Base-by-base conservation (phyloP, 257 asterid species). In the Scutellaria minor region DNA sequence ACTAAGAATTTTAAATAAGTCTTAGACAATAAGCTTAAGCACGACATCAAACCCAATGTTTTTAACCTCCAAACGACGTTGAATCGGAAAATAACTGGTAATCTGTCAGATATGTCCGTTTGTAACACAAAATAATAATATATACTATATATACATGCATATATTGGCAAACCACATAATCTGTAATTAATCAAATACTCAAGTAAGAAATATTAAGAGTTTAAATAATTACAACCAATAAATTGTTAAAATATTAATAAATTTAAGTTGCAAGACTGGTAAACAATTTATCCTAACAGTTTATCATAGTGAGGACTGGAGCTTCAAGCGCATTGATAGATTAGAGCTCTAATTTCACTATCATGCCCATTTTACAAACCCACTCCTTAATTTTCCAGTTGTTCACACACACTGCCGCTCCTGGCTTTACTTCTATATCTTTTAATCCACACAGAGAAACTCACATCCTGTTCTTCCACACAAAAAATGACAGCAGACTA, bases 171-270 rank as follows among this genome's bases (percentile, higher is more conserved):
- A 35, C 9, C 5, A 58, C 13, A 60, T 13, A 60, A 13, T 59
- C 11, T 37, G 48, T 39, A 60, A 14, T 27, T 31, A 5, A 37
- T 27, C 62, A 56, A 56, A 31, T 56, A 9, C 24, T 37, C 47
- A 60, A 37, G 66, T 39, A 60, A 31, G 48, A 60, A 35, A 60
- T 35, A 37, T 13, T 37, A 14, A 60, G 46, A 37, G 24, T 59
- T 37, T 59, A 56, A 56, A 13, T 40, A 37, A 59, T 59, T 31
- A 11, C 65, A 59, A 37, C 47, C 65, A 59, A 59, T 31, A 60
- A 60, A 13, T 37, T 14, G 66, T 37, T 60, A 10, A n/a, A 11
- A 46, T 37, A 31, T 6, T n/a, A n/a, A 60, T 39, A 13, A 6
- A 31, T 57, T 31, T 58, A n/a, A 13, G 48, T 40, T 31, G 48